phyloP scores from a whole-genome alignment of 257 asterid genomes.

The Salvia miltiorrhiza region DNA sequence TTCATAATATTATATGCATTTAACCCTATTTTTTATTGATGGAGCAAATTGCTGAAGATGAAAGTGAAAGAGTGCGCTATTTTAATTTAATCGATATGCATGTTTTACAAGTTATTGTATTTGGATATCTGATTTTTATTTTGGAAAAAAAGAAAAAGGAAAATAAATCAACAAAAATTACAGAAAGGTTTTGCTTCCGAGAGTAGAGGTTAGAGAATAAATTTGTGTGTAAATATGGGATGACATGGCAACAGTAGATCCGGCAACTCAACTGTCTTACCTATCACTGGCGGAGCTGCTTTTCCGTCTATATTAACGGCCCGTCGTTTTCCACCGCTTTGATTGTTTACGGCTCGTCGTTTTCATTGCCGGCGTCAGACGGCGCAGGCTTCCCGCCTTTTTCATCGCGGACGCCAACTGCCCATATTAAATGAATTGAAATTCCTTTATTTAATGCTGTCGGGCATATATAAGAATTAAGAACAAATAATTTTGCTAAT shows the following conservation, averaged over 20 bases:
- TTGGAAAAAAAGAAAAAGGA: background rate
- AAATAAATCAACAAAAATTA: background rate
- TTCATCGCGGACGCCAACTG: constrained; percentile 18
- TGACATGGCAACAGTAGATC: constrained; percentile 24
- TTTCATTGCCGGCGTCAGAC: constrained; percentile 40
- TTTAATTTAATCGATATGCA: no score
- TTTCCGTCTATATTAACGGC: constrained; percentile 33
- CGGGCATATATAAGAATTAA: background rate
- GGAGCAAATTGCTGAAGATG: no score
- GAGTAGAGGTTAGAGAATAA: background rate
- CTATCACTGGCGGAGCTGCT: constrained; percentile 24
- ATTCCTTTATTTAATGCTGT: background rate
- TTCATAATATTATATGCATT: no score
- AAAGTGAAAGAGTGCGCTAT: no score
- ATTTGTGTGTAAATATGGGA: background rate
- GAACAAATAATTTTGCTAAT: background rate
- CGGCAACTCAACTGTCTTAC: constrained; percentile 32
- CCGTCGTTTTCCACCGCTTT: constrained; percentile 26
- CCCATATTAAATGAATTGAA: background rate
- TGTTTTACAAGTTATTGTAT: no score
- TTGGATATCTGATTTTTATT: no score
- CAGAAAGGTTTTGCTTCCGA: background rate
- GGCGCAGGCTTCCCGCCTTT: constrained; percentile 35
- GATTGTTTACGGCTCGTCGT: constrained; percentile 19
- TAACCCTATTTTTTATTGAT: no score